Conservation (phyloP, 352 stramenopile genomes). For the Globisporangium ultimum region DNA sequence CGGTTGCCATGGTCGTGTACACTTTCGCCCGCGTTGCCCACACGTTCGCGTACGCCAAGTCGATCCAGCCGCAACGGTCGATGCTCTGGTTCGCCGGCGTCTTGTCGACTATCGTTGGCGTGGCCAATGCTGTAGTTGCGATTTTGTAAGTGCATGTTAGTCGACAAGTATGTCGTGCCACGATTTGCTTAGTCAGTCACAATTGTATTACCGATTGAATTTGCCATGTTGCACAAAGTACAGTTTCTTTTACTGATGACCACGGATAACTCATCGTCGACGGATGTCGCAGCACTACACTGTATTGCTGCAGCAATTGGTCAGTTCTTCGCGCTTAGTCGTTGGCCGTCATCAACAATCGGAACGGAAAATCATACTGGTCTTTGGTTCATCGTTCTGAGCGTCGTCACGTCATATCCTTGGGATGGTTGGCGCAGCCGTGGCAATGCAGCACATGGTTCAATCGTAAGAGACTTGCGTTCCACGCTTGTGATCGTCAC, state of each 20-base stretch:
- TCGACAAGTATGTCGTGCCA: no score
- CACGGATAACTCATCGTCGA: no score
- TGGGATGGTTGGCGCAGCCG: not conserved
- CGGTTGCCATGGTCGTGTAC: constrained; percentile 26
- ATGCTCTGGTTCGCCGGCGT: constrained; percentile 33
- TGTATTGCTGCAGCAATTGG: no score
- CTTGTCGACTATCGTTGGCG: constrained; percentile 20
- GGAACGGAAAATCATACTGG: no score
- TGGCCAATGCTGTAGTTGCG: constrained; percentile 21
- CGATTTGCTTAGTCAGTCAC: not conserved
- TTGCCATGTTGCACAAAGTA: no score
- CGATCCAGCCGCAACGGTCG: constrained; percentile 36
- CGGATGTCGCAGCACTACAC: no score
- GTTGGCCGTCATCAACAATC: not conserved
- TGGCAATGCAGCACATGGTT: not conserved
- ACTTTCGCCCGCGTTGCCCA: constrained; percentile 34
- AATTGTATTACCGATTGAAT: not conserved
- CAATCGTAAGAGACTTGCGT: not conserved
- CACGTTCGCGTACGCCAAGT: constrained; percentile 43
- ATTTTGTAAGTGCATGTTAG: not conserved
- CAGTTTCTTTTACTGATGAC: no score
- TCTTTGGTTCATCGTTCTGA: no score
- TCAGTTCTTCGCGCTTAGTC: no score
- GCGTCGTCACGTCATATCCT: no score
- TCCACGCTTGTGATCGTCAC: constrained; percentile 8